Conservation (phyloP, 192 early-diverging fungal genomes). For the Backusella westeae region DNA sequence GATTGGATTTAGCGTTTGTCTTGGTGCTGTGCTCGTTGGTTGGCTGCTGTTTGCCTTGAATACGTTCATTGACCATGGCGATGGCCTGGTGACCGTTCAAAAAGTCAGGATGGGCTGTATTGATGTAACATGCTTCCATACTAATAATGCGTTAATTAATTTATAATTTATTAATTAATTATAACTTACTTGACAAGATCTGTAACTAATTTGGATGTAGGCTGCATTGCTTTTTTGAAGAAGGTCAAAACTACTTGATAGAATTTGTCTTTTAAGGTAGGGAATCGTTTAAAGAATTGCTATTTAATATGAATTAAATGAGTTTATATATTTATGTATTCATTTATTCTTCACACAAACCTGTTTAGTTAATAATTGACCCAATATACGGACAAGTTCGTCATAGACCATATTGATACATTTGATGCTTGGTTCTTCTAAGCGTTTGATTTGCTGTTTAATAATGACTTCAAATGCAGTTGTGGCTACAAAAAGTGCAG, state of each 20-base stretch:
- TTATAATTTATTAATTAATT: not conserved
- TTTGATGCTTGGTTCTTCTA: slow-evolving; percentile 97
- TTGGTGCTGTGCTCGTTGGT: not conserved
- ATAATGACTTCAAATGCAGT: slow-evolving; percentile 98
- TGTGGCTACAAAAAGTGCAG: slow-evolving; percentile 98
- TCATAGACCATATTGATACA: slow-evolving; percentile 97
- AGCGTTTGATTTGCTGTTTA: slow-evolving; percentile 97
- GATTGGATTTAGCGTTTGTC: not conserved
- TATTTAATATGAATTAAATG: not conserved
- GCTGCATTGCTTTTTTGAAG: slow-evolving; percentile 86
- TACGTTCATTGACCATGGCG: slow-evolving; percentile 80
- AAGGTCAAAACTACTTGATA: slow-evolving; percentile 93
- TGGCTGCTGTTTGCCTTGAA: slow-evolving; percentile 17
- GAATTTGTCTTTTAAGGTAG: slow-evolving; percentile 88
- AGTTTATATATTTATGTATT: no score
- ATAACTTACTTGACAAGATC: slow-evolving; percentile 81
- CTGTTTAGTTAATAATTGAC: slow-evolving; percentile 88
- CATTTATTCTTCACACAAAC: slow-evolving; percentile 29
- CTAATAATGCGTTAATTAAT: slow-evolving; percentile 26
- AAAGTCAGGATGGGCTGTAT: slow-evolving; percentile 99
- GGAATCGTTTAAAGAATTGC: slow-evolving; percentile 94
- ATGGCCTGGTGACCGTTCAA: slow-evolving; percentile 95
- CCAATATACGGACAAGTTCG: slow-evolving; percentile 95
- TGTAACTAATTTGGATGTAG: slow-evolving; percentile 92
- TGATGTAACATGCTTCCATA: slow-evolving; percentile 96